Conservation (phyloP, 2,329 filamentous ascomycete genomes). For the Rutstroemia sp. region DNA sequence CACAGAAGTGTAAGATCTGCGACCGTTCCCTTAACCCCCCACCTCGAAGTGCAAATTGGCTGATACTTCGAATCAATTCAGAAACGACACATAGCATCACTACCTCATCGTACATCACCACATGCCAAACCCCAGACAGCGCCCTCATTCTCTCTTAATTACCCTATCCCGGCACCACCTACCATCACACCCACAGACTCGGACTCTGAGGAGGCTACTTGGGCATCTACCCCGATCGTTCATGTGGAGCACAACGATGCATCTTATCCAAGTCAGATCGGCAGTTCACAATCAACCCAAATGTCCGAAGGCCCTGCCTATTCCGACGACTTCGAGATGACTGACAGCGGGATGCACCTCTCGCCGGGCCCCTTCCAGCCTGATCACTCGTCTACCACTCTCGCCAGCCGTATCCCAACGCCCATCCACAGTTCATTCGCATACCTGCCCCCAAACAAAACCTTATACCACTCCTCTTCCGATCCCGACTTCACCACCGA, state of each 20-base stretch:
- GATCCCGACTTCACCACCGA: constrained; percentile 27
- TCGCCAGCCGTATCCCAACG: constrained; percentile 28
- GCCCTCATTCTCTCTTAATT: constrained; percentile 14
- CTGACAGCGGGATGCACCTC: constrained; percentile 22
- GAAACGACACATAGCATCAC: constrained; percentile 28
- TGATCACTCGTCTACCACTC: constrained; percentile 20
- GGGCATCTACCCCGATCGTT: constrained; percentile 22
- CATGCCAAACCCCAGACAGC: constrained; percentile 16
- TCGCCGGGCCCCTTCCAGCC: constrained; percentile 26
- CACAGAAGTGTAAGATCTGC: constrained; percentile 24
- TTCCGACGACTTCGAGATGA: constrained; percentile 29
- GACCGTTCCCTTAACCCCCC: neutral
- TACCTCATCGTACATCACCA: constrained; percentile 25
- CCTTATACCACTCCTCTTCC: constrained; percentile 21
- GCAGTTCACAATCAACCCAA: constrained; percentile 20
- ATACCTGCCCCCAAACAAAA: constrained; percentile 1
- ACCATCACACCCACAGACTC: constrained; percentile 28
- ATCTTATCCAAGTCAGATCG: constrained; percentile 6
- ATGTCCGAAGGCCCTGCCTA: constrained; percentile 21
- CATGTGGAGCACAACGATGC: constrained; percentile 17
- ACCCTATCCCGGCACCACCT: constrained; percentile 22
- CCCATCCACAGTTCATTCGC: constrained; percentile 30
- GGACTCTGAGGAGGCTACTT: constrained; percentile 25
- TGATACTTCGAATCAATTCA: constrained; percentile 11
- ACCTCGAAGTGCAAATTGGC: neutral